Base-by-base conservation (phyloP, 352 stramenopile genomes). In the Globisporangium paddicum region DNA sequence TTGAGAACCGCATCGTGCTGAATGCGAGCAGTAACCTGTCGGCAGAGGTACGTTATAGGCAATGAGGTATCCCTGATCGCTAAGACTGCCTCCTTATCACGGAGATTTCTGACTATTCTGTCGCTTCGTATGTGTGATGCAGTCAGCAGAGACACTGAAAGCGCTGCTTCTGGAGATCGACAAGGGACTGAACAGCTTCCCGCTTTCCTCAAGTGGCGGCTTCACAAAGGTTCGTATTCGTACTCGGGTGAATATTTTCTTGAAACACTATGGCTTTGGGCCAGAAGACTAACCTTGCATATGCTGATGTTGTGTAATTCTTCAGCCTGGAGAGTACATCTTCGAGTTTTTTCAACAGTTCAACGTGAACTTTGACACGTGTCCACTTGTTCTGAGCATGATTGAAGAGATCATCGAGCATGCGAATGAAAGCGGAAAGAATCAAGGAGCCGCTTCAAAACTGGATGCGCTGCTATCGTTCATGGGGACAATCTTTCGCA, bases 321-420 rank as follows among this genome's bases (percentile, higher is more conserved):
- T 5, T 26, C 18, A 93, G 84, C 78, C 80, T 14, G 89, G 89
- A 2, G 74, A 87, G 25, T 97, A 86, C 67, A 96, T 97, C 41
- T 97, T 96, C 51, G 87, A 93, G 45, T 95, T 97, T 49, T 96
- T 97, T 44, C 80, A 89, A 55, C 75, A 90, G 55, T 95, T 95
- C 56, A 95, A 95, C 49, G 86, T 95, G 23, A 93, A 90, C 50
- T 95, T 95, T 21, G 80, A 95, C 50, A 95, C 86, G 26, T 92
- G 82, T 44, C 84, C 86, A 16, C 84, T 95, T 44, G 86, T 95
- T 0, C 63, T 94, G 44, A 88, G 67, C 42, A 93, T 96, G 67
- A 92, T 95, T 42, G 88, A 93, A 74, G 81, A 96, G 58, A 96
- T 92, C 28, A 89, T 96, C 38, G 80, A 94, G 60, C 71, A 89